These are phyloP conservation scores for Dentipellis sp. DNA, from an alignment of 768 basidiomycete genomes.

Conservation along the genomic window DNA sequence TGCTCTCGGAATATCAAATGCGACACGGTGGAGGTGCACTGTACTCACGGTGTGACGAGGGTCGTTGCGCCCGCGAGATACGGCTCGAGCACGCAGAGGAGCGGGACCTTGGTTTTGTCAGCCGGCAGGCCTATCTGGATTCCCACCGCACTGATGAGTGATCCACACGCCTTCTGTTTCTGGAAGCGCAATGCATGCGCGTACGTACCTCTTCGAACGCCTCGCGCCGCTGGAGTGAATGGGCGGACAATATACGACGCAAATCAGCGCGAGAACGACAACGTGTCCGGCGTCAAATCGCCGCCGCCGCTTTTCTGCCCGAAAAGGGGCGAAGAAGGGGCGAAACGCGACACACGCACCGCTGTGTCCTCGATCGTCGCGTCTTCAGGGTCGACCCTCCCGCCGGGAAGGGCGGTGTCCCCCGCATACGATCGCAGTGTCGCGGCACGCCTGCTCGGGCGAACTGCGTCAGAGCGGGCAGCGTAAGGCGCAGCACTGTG, in stretches of 20 bases:
- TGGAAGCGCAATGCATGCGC: background rate
- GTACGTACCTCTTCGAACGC: slow-evolving; percentile 77
- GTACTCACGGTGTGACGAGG: slow-evolving; percentile 76
- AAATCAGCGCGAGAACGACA: background rate
- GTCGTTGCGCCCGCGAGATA: slow-evolving; percentile 64
- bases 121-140: slow-evolving; percentile 78
- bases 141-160: too few relatives aligned
- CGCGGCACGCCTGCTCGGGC: slow-evolving; percentile 51
- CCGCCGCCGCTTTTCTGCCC: too few relatives aligned
- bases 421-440: slow-evolving; percentile 72
- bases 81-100: slow-evolving; percentile 73
- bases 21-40: background rate
- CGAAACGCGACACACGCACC: slow-evolving; percentile 31
- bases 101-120: slow-evolving; percentile 59
- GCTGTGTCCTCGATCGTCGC: slow-evolving; percentile 69
- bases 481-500: background rate
- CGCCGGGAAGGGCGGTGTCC: slow-evolving; percentile 84
- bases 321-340: background rate
- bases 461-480: background rate
- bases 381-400: slow-evolving; percentile 67
- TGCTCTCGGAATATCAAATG: too few relatives aligned
- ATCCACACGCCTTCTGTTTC: background rate
- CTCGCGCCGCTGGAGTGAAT: slow-evolving; percentile 69
- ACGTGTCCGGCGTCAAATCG: too few relatives aligned
- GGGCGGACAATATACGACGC: background rate